These are phyloP conservation scores for Leishmania guyanensis DNA, from an alignment of 208 protist species.

Conservation along the genomic window DNA sequence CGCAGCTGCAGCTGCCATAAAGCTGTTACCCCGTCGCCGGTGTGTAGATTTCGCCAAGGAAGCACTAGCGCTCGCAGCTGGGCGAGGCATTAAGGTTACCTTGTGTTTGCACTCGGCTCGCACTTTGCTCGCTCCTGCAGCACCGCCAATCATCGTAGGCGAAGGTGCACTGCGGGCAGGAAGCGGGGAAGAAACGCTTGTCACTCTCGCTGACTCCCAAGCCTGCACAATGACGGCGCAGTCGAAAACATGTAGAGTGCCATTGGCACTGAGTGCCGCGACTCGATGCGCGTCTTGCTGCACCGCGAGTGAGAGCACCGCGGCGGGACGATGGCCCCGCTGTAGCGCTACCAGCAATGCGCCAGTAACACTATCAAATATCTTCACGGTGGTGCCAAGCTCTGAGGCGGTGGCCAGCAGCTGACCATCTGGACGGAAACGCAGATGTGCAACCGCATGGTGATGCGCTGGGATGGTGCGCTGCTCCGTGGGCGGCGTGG, in stretches of 20 bases:
- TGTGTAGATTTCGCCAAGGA: neutral
- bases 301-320: slow-evolving; percentile 58
- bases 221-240: slow-evolving; percentile 24
- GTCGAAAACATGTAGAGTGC: slow-evolving; percentile 70
- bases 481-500: slow-evolving; percentile 10
- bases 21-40: neutral
- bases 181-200: neutral
- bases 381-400: slow-evolving; percentile 67
- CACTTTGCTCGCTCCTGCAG: slow-evolving; percentile 3
- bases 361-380: slow-evolving; percentile 48
- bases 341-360: slow-evolving; percentile 48
- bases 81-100: slow-evolving; percentile 6
- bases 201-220: slow-evolving; percentile 15
- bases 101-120: slow-evolving; percentile 26
- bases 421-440: slow-evolving; percentile 35
- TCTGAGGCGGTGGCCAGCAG: slow-evolving; percentile 60
- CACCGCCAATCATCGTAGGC: neutral
- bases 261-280: slow-evolving; percentile 56
- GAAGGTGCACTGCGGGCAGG: neutral
- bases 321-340: slow-evolving; percentile 41
- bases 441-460: slow-evolving; percentile 39
- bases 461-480: slow-evolving; percentile 39
- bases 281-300: slow-evolving; percentile 32
- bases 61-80: neutral
- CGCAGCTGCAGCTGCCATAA: slow-evolving; percentile 4